Base-by-base conservation (phyloP, 805 yeast genomes). In the Yarrowia porcina region DNA sequence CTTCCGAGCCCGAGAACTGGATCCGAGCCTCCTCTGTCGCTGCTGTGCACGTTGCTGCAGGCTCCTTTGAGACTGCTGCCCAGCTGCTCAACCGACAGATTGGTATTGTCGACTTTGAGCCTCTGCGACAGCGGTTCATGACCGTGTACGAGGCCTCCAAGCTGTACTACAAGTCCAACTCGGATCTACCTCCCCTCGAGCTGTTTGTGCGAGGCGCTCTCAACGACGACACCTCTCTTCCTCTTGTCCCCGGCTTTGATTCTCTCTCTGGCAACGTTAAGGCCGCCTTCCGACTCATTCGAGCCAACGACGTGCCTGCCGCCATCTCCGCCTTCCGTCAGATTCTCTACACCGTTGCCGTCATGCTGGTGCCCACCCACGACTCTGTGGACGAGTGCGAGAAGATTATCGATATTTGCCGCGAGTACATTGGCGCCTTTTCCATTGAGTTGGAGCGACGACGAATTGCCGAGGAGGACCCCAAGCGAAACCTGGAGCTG, bases 1-100 rank as follows among this genome's bases (percentile, higher is more conserved):
- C 76, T 65, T 82, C 82, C 27, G 97, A 92, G 72, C 75, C 85
- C 32, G 86, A 86, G 4, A 75, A 75, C 64, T 96, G 99, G 99
- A 82, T 89, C 30, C 87, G 93, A 67, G 90, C 88, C 75, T 89
- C 97, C 17, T 88, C 87, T 66, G 82, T 92, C 63, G 90, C 97
- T 4, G 97, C 97, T 30, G 90, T 90, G 27, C 89, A 90, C 69
- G 91, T 88, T 70, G 97, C 99, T 1, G 91, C 97, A 2, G 99
- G 99, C 69, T 89, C 96, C 4, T 93, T 93, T 73, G 97, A 91
- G 68, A 88, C 93, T 61, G 99, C 98, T 38, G 94, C 97, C 39
- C 96, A 91, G 70, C 83, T 96, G 72, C 82, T 94, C 70, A 85
- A 87, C 78, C 88, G 93, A 71, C 99, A 96, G 75, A 80, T 87